Base-by-base conservation (phyloP, 768 basidiomycete genomes). In the Cyclocybe aegerita region DNA sequence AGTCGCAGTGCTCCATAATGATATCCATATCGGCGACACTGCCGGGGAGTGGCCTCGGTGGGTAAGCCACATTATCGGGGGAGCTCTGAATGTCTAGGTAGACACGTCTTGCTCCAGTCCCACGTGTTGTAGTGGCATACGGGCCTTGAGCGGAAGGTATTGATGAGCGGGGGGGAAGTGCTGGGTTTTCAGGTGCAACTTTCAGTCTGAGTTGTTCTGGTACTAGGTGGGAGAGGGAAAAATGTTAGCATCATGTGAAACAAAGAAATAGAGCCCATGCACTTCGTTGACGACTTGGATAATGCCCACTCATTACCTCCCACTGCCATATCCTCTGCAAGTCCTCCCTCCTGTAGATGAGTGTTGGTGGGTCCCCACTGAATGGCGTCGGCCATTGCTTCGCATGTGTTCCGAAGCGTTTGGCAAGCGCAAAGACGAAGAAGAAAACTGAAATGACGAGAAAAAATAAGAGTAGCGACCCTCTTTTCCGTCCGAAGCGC, bases 241-340 rank as follows among this genome's bases (percentile, higher is more conserved):
- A 36, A 9, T 40, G 23, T 23, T 5, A 23, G 16, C 35, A 39
- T 33, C 36, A 29, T 33, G 15, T 17, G 10, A 48, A 43, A 30
- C 11, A 46, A 40, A 50, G 12, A 41, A 42, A 41, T 32, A 32
- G 32, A 43, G 40, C 49, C 31, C 48, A 78, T 90, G 63, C 68
- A 93, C 94, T 80, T 59, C 78, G 76, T 49, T 81, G 78, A 47
- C 81, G 77, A 69, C 90, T 94, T 7, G 96, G 96, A 74, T 93
- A 93, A 70, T 97, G 94, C 1, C 97, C 97, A 55, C 91, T 90
- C 31, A 83, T 74, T 49, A 98, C 80, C 70, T 99, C 96, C 94
- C 94, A 98, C 53, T 85, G 76, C 95, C 95, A 98, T 67, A 99
- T 90, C 49, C 86, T 78, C 61, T 88, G 90, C 37, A 97, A 65